Base-by-base conservation (phyloP, 768 basidiomycete genomes). In the Kwoniella sp. region DNA sequence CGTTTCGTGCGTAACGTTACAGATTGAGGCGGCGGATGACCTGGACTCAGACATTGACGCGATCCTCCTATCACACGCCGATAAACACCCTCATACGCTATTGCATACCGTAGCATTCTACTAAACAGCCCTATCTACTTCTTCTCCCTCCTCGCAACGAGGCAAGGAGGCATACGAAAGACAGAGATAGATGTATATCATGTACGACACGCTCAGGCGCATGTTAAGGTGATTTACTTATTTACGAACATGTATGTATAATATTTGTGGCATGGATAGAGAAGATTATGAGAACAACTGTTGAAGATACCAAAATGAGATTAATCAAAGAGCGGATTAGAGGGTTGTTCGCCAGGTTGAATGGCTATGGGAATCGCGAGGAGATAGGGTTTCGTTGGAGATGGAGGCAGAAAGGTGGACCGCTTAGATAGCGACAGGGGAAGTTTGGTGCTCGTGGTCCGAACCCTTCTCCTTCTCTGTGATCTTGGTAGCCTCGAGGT, bases 21-120 rank as follows among this genome's bases (percentile, higher is more conserved):
- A 96, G 94, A 90, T 98, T 68, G 96, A 98, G 79, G 83, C 78
- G 8, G 84, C 90, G 6, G 83, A 85, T 63, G 95, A 98, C 75
- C 84, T 98, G 56, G 96, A 99, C 79, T 89, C 90, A 76, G 89
- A 89, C 47, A 96, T 99, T 55, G 90, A 90, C 71, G 83, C 83
- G 58, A 92, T 99, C 67, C 81, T 99, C n/a, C 83, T 88, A 72
- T 78, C 77, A 12, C 96, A 98, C 69, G 87, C 91, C 75, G 90
- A 91, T 56, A 89, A 86, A 46, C 93, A 97, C 74, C 92, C 96
- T 1, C 96, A 98, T 79, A 88, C 86, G 78, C 82, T 98, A 24
- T 83, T 98, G 44, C 95, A 97, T 76, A 88, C 90, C 6, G 90
- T 98, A 37, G 90, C 87, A 33, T 98, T 89, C 80, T 98, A 94